Evolutionary conservation across 306 rosid species (phyloP).

Genomic region (Pachyrhizus erosus): DNA sequence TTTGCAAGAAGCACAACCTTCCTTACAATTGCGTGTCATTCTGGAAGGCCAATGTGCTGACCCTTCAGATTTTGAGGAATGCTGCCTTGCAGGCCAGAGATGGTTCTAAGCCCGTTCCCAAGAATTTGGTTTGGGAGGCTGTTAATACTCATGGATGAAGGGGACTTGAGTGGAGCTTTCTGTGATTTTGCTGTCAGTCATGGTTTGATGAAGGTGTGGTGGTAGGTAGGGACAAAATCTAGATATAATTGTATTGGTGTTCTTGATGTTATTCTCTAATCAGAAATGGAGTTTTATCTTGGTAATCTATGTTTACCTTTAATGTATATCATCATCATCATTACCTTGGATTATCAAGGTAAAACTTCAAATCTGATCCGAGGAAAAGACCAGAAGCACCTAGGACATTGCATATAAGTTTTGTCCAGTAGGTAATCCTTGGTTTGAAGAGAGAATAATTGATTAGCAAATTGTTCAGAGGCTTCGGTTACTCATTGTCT

Average conservation of each 20-base stretch:
- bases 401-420: neutral
- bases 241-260: neutral
- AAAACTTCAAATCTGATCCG: neutral
- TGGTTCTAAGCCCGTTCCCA: slow-evolving; percentile 56
- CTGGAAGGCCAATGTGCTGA: slow-evolving; percentile 66
- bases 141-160: slow-evolving; percentile 72
- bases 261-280: neutral
- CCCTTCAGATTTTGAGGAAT: slow-evolving; percentile 53
- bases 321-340: too few species aligned
- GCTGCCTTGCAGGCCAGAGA: slow-evolving; percentile 85
- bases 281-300: neutral
- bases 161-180: slow-evolving; percentile 19
- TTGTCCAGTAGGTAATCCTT: slow-evolving; percentile 32
- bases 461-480: slow-evolving; percentile 48
- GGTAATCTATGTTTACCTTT: neutral
- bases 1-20: slow-evolving; percentile 69
- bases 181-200: slow-evolving; percentile 45
- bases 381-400: neutral
- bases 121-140: slow-evolving; percentile 82
- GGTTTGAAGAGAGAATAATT: slow-evolving; percentile 48
- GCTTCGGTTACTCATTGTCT: slow-evolving; percentile 46
- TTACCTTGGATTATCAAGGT: neutral
- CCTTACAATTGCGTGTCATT: slow-evolving; percentile 70
- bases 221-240: neutral
- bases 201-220: slow-evolving; percentile 22